Evolutionary conservation across 176 grass and related monocot genomes (phyloP).

Genomic region (Bolboschoenus planiculmis): DNA sequence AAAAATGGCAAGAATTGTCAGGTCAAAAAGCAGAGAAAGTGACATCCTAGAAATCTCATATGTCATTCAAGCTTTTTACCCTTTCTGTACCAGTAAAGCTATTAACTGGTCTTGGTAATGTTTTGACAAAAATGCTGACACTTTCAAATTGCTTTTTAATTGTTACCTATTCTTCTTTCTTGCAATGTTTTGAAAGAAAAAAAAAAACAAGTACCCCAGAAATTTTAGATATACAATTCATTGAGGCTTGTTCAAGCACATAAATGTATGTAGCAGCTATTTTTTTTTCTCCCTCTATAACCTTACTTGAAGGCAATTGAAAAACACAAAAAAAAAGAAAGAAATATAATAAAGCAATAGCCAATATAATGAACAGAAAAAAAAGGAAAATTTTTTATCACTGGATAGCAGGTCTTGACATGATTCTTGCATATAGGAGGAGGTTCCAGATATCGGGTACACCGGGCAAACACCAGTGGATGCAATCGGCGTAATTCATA

Average conservation of each 20-base stretch:
- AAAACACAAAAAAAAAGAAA: slow-evolving; percentile 11
- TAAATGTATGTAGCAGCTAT: not conserved
- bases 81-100: not conserved
- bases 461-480: slow-evolving; percentile 97
- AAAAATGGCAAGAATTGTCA: not conserved
- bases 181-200: not conserved
- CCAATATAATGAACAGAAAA: not conserved
- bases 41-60: not conserved
- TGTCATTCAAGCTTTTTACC: not conserved
- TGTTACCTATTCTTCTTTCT: not conserved
- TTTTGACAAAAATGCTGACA: not conserved
- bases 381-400: not conserved
- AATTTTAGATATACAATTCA: slow-evolving; percentile 3
- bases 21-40: not conserved
- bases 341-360: slow-evolving; percentile 12
- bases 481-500: slow-evolving; percentile 76
- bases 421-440: slow-evolving; percentile 62
- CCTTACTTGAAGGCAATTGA: not conserved
- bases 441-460: slow-evolving; percentile 88
- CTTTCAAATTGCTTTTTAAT: not conserved
- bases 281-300: not conserved
- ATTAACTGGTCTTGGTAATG: not conserved
- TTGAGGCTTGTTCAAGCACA: not conserved
- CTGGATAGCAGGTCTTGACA: slow-evolving; percentile 35
- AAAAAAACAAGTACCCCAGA: not conserved